Evolutionary conservation across 257 asterid genomes (phyloP), one percentile per base, ranked within the genome.

Genomic region (Parsonsia alboflavescens): DNA sequence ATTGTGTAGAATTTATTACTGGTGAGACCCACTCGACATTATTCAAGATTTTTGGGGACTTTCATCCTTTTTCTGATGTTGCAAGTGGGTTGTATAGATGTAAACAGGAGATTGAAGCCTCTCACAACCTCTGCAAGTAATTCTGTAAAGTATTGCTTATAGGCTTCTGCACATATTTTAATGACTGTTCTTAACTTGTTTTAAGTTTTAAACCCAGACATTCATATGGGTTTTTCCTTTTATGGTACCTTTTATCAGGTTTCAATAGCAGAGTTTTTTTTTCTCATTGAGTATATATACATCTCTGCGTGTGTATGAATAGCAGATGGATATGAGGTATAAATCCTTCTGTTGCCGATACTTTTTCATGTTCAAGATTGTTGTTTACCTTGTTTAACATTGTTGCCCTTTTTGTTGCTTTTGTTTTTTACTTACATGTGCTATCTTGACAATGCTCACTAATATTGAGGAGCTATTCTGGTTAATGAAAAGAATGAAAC

Each of bases 1-100:
- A 89, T 88, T 41, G 85, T 87, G 78, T 91, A 93, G 92, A 82
- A 87, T 78, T 76, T 52, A 16, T 77, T 79, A 84, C 82, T 82
- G 90, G 86, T 86, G 89, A 83, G 63, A 90, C 85, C 85, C 82
- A 79, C 90, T 86, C 66, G 80, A 89, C 86, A 78, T 74, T 73
- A 61, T 78, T 82, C 73, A 73, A 66, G 84, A 68, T 80, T 80
- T 78, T 70, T 68, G 76, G 66, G 75, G 81, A 70, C 73, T 80
- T 80, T 77, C 73, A 74, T 80, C 79, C 76, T 41, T 50, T 58
- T 76, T 53, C 73, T 33, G 16, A 16, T 36, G 10, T 82, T 82
- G 85, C 88, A 85, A 73, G 89, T 86, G 86, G 83, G 85, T 81
- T 79, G 81, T 83, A 83, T 78, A 81, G 76, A 79, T 75, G 81